Evolutionary conservation across 495 filamentous ascomycete genomes (phyloP).

Genomic region (Daldinia decipiens): DNA sequence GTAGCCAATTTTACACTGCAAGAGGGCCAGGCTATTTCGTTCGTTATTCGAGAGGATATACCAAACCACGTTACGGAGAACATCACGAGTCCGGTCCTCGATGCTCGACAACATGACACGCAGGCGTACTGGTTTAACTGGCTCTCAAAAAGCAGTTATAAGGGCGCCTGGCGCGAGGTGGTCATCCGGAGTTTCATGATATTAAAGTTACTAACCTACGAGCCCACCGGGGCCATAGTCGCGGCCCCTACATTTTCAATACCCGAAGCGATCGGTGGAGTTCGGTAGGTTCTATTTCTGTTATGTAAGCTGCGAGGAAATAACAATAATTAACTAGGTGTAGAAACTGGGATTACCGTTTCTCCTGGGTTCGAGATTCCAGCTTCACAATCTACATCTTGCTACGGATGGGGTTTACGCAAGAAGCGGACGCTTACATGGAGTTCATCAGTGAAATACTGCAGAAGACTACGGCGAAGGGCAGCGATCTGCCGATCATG

Average conservation of each 20-base stretch:
- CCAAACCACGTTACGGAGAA: conserved; percentile 61
- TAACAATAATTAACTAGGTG: conserved; percentile 5
- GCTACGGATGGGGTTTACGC: conserved; percentile 76
- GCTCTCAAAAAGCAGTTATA: conserved; percentile 73
- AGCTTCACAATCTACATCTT: conserved; percentile 81
- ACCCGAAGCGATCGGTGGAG: conserved; percentile 75
- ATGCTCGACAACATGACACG: conserved; percentile 70
- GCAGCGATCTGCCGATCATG: conserved; percentile 76
- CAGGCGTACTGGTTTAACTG: conserved; percentile 75
- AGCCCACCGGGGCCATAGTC: conserved; percentile 62
- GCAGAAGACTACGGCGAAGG: conserved; percentile 56
- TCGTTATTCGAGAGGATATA: conserved; percentile 69
- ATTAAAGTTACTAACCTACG: conserved; percentile 76
- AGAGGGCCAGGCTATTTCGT: conserved; percentile 73
- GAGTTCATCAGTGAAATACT: conserved; percentile 76
- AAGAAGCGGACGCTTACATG: conserved; percentile 79
- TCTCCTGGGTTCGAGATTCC: conserved; percentile 77
- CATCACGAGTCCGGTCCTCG: conserved; percentile 63
- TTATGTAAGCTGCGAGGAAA: conserved; percentile 1
- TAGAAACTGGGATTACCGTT: conserved; percentile 83
- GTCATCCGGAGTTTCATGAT: conserved; percentile 74
- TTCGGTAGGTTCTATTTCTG: conserved; percentile 48
- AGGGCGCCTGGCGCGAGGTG: conserved; percentile 75
- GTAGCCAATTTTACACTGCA: conserved; percentile 64
- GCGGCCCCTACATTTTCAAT: conserved; percentile 69